Percentiles rank a stretch among this genome's conserved stretches.
Conservation (phyloP, 2,329 filamentous ascomycete species). For the Epichloe sp. region DNA sequence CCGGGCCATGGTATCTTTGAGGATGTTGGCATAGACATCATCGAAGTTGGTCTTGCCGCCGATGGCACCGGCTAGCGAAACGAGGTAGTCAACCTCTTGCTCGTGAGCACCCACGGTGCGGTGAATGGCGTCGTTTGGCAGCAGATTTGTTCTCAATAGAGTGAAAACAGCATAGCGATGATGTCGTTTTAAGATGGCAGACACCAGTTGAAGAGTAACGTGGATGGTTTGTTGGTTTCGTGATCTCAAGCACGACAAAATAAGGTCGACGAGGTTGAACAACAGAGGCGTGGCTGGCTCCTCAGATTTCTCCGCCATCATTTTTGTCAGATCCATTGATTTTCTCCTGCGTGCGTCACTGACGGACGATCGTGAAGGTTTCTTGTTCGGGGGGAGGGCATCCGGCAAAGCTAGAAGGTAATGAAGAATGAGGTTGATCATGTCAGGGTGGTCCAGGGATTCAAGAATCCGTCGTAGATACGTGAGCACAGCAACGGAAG, state of each 20-base stretch:
- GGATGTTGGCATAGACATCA: slow-evolving; percentile 56
- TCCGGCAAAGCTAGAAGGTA: slow-evolving; percentile 79
- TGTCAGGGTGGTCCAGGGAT: slow-evolving; percentile 80
- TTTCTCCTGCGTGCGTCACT: slow-evolving; percentile 69
- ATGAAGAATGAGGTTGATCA: slow-evolving; percentile 85
- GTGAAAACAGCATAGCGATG: slow-evolving; percentile 75
- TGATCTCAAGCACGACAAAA: slow-evolving; percentile 73
- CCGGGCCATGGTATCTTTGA: slow-evolving; percentile 56
- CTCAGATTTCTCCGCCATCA: slow-evolving; percentile 64
- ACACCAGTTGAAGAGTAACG: slow-evolving; percentile 77
- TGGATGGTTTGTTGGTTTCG: slow-evolving; percentile 78
- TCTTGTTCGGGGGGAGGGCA: slow-evolving; percentile 22
- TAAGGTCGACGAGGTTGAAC: slow-evolving; percentile 87
- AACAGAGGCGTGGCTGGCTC: slow-evolving; percentile 65
- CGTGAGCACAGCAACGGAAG: slow-evolving; percentile 87
- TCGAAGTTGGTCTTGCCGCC: slow-evolving; percentile 59
- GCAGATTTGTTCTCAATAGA: slow-evolving; percentile 53
- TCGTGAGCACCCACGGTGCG: slow-evolving; percentile 64
- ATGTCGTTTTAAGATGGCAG: slow-evolving; percentile 74
- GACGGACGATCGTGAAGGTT: slow-evolving; percentile 35
- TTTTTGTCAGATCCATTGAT: slow-evolving; percentile 74
- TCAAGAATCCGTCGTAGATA: slow-evolving; percentile 87
- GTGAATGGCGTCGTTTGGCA: slow-evolving; percentile 37
- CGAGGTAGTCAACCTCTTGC: slow-evolving; percentile 59
- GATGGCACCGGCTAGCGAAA: slow-evolving; percentile 53